phyloP scores from a whole-genome alignment of 768 basidiomycete genomes.

The Hemileccinum impolitum region DNA sequence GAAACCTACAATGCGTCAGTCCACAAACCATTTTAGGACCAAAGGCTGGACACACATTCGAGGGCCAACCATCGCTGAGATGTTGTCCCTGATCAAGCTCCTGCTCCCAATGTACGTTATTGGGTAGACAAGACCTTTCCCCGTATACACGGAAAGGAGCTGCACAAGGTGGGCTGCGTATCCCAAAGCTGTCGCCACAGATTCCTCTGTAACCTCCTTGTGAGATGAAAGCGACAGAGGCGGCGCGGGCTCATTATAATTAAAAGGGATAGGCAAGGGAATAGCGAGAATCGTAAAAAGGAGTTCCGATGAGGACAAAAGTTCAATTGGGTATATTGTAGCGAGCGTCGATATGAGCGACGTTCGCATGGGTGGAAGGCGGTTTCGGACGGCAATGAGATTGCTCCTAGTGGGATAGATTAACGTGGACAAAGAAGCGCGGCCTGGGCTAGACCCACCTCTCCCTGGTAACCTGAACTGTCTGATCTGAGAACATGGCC shows the following conservation, averaged over 20 bases:
- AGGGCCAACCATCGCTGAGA: conserved; percentile 93
- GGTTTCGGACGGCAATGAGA: conserved; percentile 44
- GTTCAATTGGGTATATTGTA: conserved; percentile 85
- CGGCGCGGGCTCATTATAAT: conserved; percentile 76
- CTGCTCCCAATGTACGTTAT: conserved; percentile 88
- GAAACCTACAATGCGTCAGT: conserved; percentile 63
- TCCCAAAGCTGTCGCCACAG: conserved; percentile 85
- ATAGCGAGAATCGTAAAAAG: conserved; percentile 84
- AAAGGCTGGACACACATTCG: conserved; percentile 64
- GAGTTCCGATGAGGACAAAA: conserved; percentile 78
- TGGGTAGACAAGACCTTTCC: conserved; percentile 78
- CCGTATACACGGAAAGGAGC: conserved; percentile 74
- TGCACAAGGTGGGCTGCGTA: conserved; percentile 87
- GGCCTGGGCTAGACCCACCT: conserved; percentile 29
- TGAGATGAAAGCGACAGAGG: conserved; percentile 65
- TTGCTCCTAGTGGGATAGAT: conserved; percentile 38
- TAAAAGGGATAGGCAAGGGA: conserved; percentile 85
- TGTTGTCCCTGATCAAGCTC: conserved; percentile 87
- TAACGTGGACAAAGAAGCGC: conserved; percentile 14
- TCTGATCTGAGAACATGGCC: conserved; percentile 22
- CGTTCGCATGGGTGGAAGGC: conserved; percentile 52
- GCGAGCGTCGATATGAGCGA: conserved; percentile 69
- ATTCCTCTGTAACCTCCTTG: conserved; percentile 77
- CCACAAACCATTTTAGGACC: background rate
- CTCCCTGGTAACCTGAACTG: conserved; percentile 36